Evolutionary conservation across 1,284 basidiomycete genomes (phyloP).

Genomic region (Thecaphora thlaspeos): DNA sequence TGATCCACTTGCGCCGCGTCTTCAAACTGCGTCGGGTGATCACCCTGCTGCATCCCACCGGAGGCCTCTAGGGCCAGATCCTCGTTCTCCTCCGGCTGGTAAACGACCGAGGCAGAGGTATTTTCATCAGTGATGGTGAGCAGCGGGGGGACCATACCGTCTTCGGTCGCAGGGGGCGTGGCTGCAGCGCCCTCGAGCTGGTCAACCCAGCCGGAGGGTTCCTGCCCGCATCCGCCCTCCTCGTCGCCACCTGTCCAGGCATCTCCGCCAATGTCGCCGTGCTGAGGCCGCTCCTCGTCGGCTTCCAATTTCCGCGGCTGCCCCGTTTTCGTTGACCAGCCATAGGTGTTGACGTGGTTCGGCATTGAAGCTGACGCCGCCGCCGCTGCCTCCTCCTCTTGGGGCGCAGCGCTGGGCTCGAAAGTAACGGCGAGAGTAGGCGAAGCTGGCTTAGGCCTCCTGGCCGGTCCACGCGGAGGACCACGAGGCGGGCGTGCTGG

Average conservation of each 20-base stretch:
- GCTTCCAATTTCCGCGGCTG: too few species aligned
- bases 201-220: slow-evolving; percentile 21
- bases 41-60: not conserved
- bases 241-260: not conserved
- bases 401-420: not conserved
- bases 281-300: too few species aligned
- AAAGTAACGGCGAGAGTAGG: not conserved
- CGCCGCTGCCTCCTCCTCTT: not conserved
- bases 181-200: slow-evolving; percentile 31
- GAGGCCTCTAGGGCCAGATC: too few species aligned
- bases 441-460: not conserved
- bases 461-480: slow-evolving; percentile 13
- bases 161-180: slow-evolving; percentile 13
- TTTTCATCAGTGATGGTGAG: slow-evolving; percentile 32
- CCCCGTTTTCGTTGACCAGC: too few species aligned
- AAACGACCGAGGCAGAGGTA: not conserved
- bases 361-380: too few species aligned
- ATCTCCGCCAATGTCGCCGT: too few species aligned
- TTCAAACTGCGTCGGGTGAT: not conserved
- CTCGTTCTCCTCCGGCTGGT: not conserved
- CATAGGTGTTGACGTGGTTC: too few species aligned
- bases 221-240: not conserved
- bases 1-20: not conserved
- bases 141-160: slow-evolving; percentile 16
- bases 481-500: slow-evolving; percentile 31